A percentile compares a stretch with the other conserved stretches of the same genome.
Evolutionary conservation across 371 early-diverging fungal genomes (phyloP).

Genomic region (Apophysomyces ossiformis): DNA sequence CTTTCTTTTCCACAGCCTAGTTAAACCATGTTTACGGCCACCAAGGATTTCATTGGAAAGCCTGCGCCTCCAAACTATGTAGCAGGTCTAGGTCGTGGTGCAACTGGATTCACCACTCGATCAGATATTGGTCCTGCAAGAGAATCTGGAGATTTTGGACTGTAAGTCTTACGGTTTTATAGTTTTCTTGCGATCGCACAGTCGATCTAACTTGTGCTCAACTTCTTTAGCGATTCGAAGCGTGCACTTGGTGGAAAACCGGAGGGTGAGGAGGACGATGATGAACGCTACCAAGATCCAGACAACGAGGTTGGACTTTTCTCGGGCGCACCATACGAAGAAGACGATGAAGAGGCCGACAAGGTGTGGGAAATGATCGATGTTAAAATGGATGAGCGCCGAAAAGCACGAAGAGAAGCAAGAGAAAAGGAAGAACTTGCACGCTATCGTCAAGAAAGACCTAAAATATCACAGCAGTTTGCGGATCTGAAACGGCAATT

Average conservation of each 20-base stretch:
- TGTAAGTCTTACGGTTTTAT: conserved; percentile 30
- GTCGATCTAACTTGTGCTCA: background rate
- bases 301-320: conserved; percentile 95
- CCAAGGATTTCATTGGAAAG: conserved; percentile 86
- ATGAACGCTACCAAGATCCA: conserved; percentile 85
- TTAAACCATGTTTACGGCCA: conserved; percentile 66
- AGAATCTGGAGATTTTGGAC: conserved; percentile 63
- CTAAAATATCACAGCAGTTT: conserved; percentile 89
- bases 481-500: conserved; percentile 89
- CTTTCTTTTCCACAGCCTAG: background rate
- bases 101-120: conserved; percentile 97
- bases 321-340: conserved; percentile 86
- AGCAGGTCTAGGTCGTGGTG: conserved; percentile 96
- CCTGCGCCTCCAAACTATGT: conserved; percentile 92
- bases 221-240: conserved; percentile 40
- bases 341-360: conserved; percentile 98
- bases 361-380: conserved; percentile 92
- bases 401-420: conserved; percentile 75
- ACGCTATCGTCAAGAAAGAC: conserved; percentile 60
- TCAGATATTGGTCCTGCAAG: conserved; percentile 97
- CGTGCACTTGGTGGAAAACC: conserved; percentile 34
- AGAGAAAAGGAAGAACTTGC: conserved; percentile 64
- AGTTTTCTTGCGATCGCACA: background rate
- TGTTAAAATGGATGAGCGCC: conserved; percentile 87
- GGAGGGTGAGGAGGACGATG: conserved; percentile 69